phyloP scores from a whole-genome alignment of 2,329 filamentous ascomycete species.

The Talaromyces amestolkiae region DNA sequence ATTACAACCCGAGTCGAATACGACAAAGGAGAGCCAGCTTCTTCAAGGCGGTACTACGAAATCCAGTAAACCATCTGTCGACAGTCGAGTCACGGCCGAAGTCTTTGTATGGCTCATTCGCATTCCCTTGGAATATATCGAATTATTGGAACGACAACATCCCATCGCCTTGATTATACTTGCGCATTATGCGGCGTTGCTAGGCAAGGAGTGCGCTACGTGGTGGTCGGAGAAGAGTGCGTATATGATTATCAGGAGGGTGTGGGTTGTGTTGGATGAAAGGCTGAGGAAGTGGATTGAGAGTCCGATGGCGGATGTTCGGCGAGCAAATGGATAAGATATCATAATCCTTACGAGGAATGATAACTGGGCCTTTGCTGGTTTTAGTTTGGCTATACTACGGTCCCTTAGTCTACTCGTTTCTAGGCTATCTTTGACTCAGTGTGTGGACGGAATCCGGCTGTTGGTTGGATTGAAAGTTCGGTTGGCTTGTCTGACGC shows the following conservation, averaged over 20 bases:
- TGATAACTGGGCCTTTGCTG: neutral
- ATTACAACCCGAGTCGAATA: neutral
- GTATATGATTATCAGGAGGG: conserved; percentile 10
- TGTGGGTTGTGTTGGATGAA: conserved; percentile 15
- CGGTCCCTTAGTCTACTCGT: neutral
- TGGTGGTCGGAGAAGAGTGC: conserved; percentile 19
- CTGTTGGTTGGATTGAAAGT: neutral
- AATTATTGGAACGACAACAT: conserved; percentile 17
- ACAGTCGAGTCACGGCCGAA: conserved; percentile 3
- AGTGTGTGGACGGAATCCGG: neutral
- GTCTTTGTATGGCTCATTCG: conserved; percentile 16
- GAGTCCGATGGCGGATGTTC: conserved; percentile 15
- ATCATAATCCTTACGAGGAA: neutral
- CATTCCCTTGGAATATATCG: conserved; percentile 9
- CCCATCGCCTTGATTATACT: conserved; percentile 19
- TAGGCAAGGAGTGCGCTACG: neutral
- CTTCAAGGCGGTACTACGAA: neutral
- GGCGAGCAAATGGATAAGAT: neutral
- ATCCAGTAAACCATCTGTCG: neutral
- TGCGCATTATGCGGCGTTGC: conserved; percentile 17
- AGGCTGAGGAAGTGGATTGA: conserved; percentile 18
- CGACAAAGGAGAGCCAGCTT: neutral
- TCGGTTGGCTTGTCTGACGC: neutral
- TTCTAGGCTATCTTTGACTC: neutral
- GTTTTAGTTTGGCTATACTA: neutral